Conservation (phyloP, 257 asterid genomes). For the Capsicum chinense region DNA sequence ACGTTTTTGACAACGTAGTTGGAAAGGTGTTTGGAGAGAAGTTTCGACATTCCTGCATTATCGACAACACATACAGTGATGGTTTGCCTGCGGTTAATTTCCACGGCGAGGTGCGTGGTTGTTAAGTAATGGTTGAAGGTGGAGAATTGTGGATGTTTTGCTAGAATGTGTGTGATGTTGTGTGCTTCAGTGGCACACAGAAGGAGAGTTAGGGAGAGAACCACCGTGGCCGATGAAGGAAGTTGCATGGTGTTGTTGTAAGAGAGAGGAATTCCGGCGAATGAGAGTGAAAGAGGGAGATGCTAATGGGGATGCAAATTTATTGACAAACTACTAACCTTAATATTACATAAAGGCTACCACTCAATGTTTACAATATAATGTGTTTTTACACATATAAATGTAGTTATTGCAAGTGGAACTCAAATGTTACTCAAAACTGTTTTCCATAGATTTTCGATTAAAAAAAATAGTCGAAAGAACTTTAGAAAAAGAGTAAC, state of each 20-base stretch:
- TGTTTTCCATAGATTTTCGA: no score
- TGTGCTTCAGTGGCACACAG: conserved; percentile 49
- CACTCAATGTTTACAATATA: no score
- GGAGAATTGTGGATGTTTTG: conserved; percentile 52
- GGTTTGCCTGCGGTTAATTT: conserved; percentile 61
- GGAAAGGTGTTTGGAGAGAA: conserved; percentile 55
- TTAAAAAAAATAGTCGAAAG: no score
- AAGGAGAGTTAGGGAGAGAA: conserved; percentile 35
- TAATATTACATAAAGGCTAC: background rate
- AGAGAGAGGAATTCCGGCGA: background rate
- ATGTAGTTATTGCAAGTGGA: no score
- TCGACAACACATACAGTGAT: conserved; percentile 72
- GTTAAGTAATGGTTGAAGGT: conserved; percentile 66
- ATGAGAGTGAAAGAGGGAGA: background rate
- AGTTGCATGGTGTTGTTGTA: conserved; percentile 51
- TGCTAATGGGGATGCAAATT: conserved; percentile 35
- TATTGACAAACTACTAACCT: background rate
- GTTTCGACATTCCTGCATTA: conserved; percentile 67
- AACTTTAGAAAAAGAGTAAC: no score
- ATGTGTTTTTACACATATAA: no score
- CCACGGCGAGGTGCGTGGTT: conserved; percentile 63
- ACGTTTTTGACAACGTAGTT: conserved; percentile 49
- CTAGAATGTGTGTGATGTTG: conserved; percentile 66
- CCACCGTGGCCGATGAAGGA: conserved; percentile 40
- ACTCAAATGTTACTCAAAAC: no score